phyloP scores from a whole-genome alignment of 1,284 basidiomycete species.

The Ustilago shanxiensis region DNA sequence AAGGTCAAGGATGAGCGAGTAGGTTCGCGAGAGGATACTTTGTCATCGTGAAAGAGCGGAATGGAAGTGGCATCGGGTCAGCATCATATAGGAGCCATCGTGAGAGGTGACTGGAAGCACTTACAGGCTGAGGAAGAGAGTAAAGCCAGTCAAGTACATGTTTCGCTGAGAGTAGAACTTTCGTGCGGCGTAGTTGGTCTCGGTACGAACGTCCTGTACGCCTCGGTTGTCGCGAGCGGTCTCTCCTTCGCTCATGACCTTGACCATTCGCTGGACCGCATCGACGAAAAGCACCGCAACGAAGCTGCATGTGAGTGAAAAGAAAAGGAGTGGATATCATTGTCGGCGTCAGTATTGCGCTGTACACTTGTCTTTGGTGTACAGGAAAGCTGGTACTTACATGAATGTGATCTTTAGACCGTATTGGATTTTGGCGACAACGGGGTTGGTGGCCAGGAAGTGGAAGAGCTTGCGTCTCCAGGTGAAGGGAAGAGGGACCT shows the following conservation, averaged over 20 bases:
- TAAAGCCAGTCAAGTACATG: constrained; percentile 83
- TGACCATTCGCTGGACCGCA: constrained; percentile 91
- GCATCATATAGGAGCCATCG: too few species aligned
- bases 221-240: constrained; percentile 77
- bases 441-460: constrained; percentile 76
- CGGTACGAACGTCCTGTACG: constrained; percentile 79
- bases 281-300: constrained; percentile 85
- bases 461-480: constrained; percentile 80
- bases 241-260: constrained; percentile 82
- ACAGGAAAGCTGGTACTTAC: constrained; percentile 72
- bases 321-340: background rate
- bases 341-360: background rate
- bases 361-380: background rate
- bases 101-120: too few species aligned
- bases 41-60: background rate
- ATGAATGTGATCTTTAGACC: constrained; percentile 94
- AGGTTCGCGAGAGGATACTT: constrained; percentile 85
- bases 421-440: constrained; percentile 73
- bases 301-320: constrained; percentile 75
- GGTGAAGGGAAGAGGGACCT: constrained; percentile 80
- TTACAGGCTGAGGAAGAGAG: constrained; percentile 80
- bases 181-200: constrained; percentile 86
- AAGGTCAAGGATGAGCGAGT: constrained; percentile 90
- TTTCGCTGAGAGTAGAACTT: constrained; percentile 83
- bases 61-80: background rate